phyloP scores from a whole-genome alignment of 257 asterid species.

The Solanum dulcamara region DNA sequence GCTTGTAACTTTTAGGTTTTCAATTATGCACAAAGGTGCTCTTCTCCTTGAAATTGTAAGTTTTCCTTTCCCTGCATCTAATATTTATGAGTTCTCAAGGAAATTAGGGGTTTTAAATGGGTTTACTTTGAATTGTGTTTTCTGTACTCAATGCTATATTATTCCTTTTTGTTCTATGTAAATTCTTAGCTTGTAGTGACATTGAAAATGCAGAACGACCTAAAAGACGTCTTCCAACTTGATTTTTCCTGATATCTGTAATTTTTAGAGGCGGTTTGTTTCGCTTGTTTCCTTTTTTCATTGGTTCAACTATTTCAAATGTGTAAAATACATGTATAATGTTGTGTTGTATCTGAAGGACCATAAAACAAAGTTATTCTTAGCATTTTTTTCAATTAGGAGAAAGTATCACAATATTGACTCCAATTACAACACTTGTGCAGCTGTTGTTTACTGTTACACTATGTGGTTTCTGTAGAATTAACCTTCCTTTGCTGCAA shows the following conservation, averaged over 20 bases:
- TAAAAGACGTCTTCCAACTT: not conserved
- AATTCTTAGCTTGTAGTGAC: too few species aligned
- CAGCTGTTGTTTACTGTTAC: not conserved
- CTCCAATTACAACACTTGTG: not conserved
- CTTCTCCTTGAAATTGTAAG: too few species aligned
- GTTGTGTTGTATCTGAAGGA: not conserved
- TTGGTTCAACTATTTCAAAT: not conserved
- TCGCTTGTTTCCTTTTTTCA: not conserved
- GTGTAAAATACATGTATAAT: not conserved
- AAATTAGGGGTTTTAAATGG: too few species aligned
- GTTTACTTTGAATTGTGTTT: too few species aligned
- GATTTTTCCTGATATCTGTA: not conserved
- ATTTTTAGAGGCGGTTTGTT: not conserved
- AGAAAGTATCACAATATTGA: not conserved
- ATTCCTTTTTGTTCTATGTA: too few species aligned
- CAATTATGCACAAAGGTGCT: too few species aligned
- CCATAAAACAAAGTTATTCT: not conserved
- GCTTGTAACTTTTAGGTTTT: too few species aligned
- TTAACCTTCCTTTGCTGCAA: not conserved
- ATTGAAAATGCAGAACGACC: not conserved
- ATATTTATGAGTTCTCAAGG: too few species aligned
- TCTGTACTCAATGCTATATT: too few species aligned
- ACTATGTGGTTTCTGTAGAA: not conserved
- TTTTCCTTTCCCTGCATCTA: too few species aligned
- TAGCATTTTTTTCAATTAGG: not conserved